A percentile compares a stretch with the other conserved stretches of the same genome.
These are phyloP conservation scores for Sindora glabra DNA, from an alignment of 306 rosid species.

Conservation along the genomic window DNA sequence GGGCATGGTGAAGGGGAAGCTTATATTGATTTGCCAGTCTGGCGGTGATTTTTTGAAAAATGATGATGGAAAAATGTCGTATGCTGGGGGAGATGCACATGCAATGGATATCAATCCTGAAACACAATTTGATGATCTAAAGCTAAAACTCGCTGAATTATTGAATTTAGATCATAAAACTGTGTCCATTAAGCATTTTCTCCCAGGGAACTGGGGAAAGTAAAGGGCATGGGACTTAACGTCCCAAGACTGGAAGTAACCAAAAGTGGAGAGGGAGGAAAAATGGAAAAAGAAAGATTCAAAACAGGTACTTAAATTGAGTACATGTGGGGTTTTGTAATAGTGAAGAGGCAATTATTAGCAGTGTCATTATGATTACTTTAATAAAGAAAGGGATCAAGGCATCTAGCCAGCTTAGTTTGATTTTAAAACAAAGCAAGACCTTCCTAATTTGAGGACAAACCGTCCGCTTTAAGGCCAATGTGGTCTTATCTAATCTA, in stretches of 20 bases:
- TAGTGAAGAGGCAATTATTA: slow-evolving; percentile 27
- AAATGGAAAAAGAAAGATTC: not conserved
- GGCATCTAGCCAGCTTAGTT: slow-evolving; percentile 5
- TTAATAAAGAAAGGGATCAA: not conserved
- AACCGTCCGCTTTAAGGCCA: not conserved
- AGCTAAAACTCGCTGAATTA: slow-evolving; percentile 36
- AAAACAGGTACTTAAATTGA: slow-evolving; percentile 1
- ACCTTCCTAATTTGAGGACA: not conserved
- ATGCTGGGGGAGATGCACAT: slow-evolving; percentile 50
- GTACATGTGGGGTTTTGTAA: slow-evolving; percentile 25
- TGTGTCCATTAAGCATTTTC: slow-evolving; percentile 43
- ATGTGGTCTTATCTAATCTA: not conserved
- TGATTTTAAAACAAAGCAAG: slow-evolving; percentile 20
- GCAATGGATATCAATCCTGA: slow-evolving; percentile 43
- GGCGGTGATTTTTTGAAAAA: slow-evolving; percentile 31
- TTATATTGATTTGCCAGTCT: slow-evolving; percentile 49
- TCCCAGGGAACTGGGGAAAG: slow-evolving; percentile 29
- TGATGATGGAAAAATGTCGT: slow-evolving; percentile 46
- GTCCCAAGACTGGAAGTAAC: slow-evolving; percentile 8
- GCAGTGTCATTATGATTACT: slow-evolving; percentile 19
- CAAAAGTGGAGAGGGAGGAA: not conserved
- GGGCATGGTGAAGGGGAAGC: slow-evolving; percentile 44
- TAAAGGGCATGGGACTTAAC: not conserved
- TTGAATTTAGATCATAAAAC: slow-evolving; percentile 32
- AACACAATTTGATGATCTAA: slow-evolving; percentile 37